These are phyloP conservation scores for Silene coronaria DNA, from an alignment of 179 eudicot species.

Conservation along the genomic window DNA sequence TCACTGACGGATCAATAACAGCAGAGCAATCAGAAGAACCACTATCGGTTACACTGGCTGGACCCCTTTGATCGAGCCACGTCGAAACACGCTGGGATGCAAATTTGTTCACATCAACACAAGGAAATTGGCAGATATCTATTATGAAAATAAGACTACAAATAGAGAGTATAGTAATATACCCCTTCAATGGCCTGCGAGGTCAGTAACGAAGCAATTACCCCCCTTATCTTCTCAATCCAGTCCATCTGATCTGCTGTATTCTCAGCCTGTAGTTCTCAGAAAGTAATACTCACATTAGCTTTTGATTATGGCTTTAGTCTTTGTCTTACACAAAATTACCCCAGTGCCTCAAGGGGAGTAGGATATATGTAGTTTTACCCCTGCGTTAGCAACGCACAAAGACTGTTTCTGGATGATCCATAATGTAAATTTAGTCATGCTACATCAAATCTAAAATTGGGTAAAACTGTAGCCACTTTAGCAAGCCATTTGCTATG, in stretches of 20 bases:
- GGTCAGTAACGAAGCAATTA: conserved; percentile 62
- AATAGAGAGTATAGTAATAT: conserved; percentile 12
- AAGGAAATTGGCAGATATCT: neutral
- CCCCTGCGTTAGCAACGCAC: too few species aligned
- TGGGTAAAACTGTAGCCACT: neutral
- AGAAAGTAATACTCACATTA: neutral
- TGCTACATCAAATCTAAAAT: too few species aligned
- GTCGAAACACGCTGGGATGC: conserved; percentile 29
- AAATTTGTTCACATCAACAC: conserved; percentile 12
- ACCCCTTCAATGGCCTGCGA: conserved; percentile 65
- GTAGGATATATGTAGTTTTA: too few species aligned
- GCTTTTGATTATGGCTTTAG: neutral
- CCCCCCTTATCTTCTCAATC: conserved; percentile 90
- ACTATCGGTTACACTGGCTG: conserved; percentile 26
- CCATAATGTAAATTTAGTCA: too few species aligned
- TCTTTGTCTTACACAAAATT: neutral
- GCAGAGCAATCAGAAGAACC: conserved; percentile 48
- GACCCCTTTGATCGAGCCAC: conserved; percentile 35
- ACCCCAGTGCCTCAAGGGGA: too few species aligned
- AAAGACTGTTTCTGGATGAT: too few species aligned
- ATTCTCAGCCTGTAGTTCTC: conserved; percentile 69
- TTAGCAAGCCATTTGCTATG: neutral
- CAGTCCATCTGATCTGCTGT: conserved; percentile 79
- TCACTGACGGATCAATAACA: conserved; percentile 25
- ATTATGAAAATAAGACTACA: neutral